These are phyloP conservation scores for Akebia trifoliata DNA, from an alignment of 164 flowering plant genomes.

Conservation along the genomic window DNA sequence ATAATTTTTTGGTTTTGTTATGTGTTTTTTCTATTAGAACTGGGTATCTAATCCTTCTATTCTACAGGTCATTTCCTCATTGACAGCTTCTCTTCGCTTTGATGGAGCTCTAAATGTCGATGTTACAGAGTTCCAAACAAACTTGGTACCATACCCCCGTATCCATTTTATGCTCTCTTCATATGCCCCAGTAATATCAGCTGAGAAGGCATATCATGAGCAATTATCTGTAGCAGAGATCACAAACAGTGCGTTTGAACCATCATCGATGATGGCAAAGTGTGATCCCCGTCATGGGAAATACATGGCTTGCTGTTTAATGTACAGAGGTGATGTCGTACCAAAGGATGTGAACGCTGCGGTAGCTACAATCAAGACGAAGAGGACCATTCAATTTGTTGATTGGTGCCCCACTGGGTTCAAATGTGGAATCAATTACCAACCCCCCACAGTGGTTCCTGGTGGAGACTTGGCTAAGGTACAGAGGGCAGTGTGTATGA, in stretches of 20 bases:
- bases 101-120: constrained; percentile 70
- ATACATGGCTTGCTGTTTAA: constrained; percentile 69
- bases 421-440: no score
- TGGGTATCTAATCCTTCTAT: no score
- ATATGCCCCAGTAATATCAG: constrained; percentile 58
- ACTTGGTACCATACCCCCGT: constrained; percentile 61
- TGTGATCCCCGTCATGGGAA: constrained; percentile 70
- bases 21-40: no score
- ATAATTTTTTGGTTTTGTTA: no score
- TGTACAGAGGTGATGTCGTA: constrained; percentile 70
- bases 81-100: constrained; percentile 60
- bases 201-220: constrained; percentile 61
- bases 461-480: no score
- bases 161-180: constrained; percentile 71
- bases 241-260: constrained; percentile 61
- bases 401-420: constrained; percentile 67
- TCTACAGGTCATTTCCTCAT: constrained; percentile 65
- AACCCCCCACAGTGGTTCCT: no score
- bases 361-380: constrained; percentile 60
- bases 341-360: constrained; percentile 73
- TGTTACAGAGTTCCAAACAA: constrained; percentile 64
- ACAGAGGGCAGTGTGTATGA: constrained; percentile 67
- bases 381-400: constrained; percentile 64
- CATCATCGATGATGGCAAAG: constrained; percentile 62
- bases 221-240: constrained; percentile 61